phyloP scores from a whole-genome alignment of 148 eudicot species.

The Rhododendron molle region DNA sequence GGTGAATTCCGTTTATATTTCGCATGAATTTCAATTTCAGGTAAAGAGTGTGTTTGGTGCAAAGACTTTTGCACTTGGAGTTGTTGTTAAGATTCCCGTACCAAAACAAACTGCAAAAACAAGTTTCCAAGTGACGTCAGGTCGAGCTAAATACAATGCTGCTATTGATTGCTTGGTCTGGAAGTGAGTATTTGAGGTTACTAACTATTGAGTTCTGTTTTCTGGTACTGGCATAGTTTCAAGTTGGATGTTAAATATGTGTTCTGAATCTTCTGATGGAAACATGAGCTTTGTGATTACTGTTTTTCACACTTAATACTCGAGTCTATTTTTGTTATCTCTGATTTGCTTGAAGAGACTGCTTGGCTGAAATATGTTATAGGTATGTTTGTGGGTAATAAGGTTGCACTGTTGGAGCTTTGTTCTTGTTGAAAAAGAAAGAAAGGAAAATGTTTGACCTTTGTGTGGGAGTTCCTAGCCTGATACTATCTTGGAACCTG shows the following conservation, averaged over 20 bases:
- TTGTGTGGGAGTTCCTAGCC: neutral
- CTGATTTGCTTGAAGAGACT: neutral
- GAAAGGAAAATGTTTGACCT: neutral
- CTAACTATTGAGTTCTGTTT: neutral
- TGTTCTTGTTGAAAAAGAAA: neutral
- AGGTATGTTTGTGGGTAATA: neutral
- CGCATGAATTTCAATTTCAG: constrained; percentile 35
- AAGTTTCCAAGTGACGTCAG: constrained; percentile 97
- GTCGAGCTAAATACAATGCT: constrained; percentile 92
- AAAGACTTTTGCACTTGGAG: constrained; percentile 99
- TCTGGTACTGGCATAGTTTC: neutral
- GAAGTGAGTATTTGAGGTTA: constrained; percentile 68
- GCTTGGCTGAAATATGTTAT: neutral
- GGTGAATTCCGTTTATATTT: neutral
- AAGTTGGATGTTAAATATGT: neutral
- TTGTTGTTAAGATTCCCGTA: constrained; percentile 91
- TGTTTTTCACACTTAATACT: neutral
- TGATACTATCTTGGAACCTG: constrained; percentile 1
- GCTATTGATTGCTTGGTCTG: constrained; percentile 93
- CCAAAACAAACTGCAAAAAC: constrained; percentile 99
- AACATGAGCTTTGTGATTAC: neutral
- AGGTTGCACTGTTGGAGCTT: neutral
- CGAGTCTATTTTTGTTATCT: neutral
- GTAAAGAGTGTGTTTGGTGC: constrained; percentile 98
- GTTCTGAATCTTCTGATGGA: neutral